Conservation (phyloP, 805 yeast genomes). For the Metschnikowia picachoensis region DNA sequence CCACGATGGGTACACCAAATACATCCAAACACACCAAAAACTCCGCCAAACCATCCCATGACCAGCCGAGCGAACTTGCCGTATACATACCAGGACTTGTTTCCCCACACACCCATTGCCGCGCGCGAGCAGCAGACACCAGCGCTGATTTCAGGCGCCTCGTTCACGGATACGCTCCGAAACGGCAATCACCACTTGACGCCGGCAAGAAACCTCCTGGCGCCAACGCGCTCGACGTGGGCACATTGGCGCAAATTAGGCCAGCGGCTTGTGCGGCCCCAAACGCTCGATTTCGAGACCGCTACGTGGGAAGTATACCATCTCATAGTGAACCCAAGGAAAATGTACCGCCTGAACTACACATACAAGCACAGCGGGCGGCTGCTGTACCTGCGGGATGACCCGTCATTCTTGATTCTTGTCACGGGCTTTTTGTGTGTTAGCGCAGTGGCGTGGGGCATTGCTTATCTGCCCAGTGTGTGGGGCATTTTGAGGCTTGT, state of each 20-base stretch:
- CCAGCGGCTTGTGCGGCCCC: slow-evolving; percentile 54
- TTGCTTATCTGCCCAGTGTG: slow-evolving; percentile 67
- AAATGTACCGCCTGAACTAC: slow-evolving; percentile 77
- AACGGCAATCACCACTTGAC: slow-evolving; percentile 15
- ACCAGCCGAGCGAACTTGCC: slow-evolving; percentile 38
- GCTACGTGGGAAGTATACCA: slow-evolving; percentile 89
- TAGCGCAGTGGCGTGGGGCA: slow-evolving; percentile 88
- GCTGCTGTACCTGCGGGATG: slow-evolving; percentile 84
- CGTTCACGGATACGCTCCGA: slow-evolving; percentile 19
- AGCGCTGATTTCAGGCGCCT: slow-evolving; percentile 22
- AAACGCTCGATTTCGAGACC: slow-evolving; percentile 84
- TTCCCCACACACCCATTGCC: slow-evolving; percentile 26
- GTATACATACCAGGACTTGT: slow-evolving; percentile 40
- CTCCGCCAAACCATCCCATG: slow-evolving; percentile 17
- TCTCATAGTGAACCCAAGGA: slow-evolving; percentile 68
- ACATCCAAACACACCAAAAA: slow-evolving; percentile 1
- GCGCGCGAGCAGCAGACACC: slow-evolving; percentile 16
- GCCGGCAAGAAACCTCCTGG: slow-evolving; percentile 12
- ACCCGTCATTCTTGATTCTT: slow-evolving; percentile 80
- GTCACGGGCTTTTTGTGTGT: slow-evolving; percentile 61
- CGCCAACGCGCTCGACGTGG: slow-evolving; percentile 14
- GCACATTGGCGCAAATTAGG: slow-evolving; percentile 29
- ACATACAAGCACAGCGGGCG: slow-evolving; percentile 56
- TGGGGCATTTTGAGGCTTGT: slow-evolving; percentile 62
- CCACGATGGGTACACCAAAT: too few relatives aligned